phyloP scores from a whole-genome alignment of 768 basidiomycete genomes.

The Leccinum truebloodii region DNA sequence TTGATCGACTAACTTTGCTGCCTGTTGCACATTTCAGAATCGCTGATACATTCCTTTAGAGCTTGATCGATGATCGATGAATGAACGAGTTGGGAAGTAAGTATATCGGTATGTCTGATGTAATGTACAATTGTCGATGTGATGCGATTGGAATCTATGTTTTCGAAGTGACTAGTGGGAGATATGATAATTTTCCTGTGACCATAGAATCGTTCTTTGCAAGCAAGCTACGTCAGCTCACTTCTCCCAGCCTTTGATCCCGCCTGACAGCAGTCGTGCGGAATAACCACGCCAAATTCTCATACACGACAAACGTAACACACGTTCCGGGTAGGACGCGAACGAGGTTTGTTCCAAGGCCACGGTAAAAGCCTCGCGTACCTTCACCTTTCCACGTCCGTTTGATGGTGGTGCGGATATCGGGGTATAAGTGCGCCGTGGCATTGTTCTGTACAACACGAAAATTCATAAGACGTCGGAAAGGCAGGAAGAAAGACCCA shows the following conservation, averaged over 20 bases:
- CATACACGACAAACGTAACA: slow-evolving; percentile 97
- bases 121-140: slow-evolving; percentile 13
- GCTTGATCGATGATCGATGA: neutral
- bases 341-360: slow-evolving; percentile 90
- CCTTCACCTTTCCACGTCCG: slow-evolving; percentile 85
- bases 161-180: slow-evolving; percentile 4
- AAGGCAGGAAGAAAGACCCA: slow-evolving; percentile 32
- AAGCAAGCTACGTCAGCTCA: slow-evolving; percentile 1
- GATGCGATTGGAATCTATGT: neutral
- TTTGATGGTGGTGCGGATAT: slow-evolving; percentile 77
- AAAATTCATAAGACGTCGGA: neutral
- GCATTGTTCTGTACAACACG: slow-evolving; percentile 57
- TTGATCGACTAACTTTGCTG: slow-evolving; percentile 17
- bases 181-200: slow-evolving; percentile 9
- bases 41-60: slow-evolving; percentile 14
- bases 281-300: slow-evolving; percentile 84
- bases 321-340: slow-evolving; percentile 96
- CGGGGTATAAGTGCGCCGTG: slow-evolving; percentile 68
- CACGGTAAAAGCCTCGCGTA: slow-evolving; percentile 87
- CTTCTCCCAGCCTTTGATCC: slow-evolving; percentile 28
- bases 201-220: neutral
- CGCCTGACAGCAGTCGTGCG: slow-evolving; percentile 62
- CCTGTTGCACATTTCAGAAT: neutral
- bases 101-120: slow-evolving; percentile 1
- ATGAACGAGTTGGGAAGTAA: slow-evolving; percentile 11